A percentile compares a stretch with the other conserved stretches of the same genome.
Evolutionary conservation across 2,329 filamentous ascomycete species (phyloP).

Genomic region (Helotiales sp.): DNA sequence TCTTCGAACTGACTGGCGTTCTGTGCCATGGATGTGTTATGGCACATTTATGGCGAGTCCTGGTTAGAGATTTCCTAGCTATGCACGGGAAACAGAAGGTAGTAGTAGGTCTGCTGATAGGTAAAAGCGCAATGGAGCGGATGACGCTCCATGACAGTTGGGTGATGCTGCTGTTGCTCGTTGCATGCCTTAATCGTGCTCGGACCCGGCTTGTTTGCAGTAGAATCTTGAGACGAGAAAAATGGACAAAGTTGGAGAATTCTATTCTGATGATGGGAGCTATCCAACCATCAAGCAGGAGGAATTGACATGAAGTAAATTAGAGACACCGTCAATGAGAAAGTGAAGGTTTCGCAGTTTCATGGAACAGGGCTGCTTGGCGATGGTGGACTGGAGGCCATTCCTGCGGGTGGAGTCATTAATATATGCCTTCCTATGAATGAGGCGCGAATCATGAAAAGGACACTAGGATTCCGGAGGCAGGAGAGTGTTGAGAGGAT

Average conservation of each 20-base stretch:
- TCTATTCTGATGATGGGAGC: background rate
- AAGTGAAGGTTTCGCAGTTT: no score
- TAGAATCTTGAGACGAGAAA: background rate
- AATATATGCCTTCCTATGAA: background rate
- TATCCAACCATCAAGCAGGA: background rate
- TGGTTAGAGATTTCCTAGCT: constrained; percentile 3
- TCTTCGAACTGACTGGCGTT: background rate
- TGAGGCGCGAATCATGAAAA: background rate
- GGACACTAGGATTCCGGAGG: background rate
- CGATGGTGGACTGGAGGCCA: background rate
- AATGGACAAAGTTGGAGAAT: background rate
- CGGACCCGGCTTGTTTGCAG: background rate
- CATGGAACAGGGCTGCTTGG: background rate
- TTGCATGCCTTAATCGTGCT: background rate
- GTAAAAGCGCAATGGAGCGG: background rate
- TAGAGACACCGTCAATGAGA: background rate
- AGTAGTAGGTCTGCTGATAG: constrained; percentile 3
- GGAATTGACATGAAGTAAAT: background rate
- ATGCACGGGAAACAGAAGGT: background rate
- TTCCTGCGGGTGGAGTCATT: background rate
- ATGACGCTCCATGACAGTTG: background rate
- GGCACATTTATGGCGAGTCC: background rate
- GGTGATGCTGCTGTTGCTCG: background rate
- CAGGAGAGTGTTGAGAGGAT: background rate
- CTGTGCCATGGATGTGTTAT: background rate